Evolutionary conservation across 805 yeast genomes (phyloP).

Genomic region (Ogataea neopini): DNA sequence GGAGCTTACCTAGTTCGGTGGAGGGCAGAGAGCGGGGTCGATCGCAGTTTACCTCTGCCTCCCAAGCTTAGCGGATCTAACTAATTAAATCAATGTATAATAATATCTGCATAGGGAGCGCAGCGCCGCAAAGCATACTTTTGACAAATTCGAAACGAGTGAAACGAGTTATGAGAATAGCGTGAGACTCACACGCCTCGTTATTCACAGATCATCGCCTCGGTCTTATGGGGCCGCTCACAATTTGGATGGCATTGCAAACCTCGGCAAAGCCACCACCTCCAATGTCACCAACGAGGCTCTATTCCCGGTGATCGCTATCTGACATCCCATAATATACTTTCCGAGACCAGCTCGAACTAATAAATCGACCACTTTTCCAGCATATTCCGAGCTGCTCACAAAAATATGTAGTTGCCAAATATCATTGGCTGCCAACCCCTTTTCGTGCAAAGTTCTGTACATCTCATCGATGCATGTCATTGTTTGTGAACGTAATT

Average conservation of each 20-base stretch:
- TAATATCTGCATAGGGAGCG: background rate
- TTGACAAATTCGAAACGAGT: background rate
- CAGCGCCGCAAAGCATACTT: background rate
- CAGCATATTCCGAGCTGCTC: conserved; percentile 9
- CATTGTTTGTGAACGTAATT: conserved; percentile 5
- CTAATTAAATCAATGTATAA: conserved; percentile 3
- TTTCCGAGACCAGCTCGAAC: conserved; percentile 13
- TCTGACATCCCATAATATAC: conserved; percentile 13
- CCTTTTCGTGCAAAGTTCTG: conserved; percentile 3
- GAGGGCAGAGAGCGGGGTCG: no score
- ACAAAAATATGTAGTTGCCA: conserved; percentile 6
- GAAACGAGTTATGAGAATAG: no score
- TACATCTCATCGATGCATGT: conserved; percentile 7
- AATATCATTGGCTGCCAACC: conserved; percentile 4
- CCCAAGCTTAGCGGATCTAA: no score
- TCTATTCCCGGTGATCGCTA: conserved; percentile 47
- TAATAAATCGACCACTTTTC: conserved; percentile 12
- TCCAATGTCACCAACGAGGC: conserved; percentile 28
- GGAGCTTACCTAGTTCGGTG: conserved; percentile 36
- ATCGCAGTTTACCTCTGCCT: no score
- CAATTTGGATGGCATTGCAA: background rate
- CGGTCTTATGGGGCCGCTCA: no score
- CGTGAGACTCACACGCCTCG: no score
- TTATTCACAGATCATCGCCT: no score
- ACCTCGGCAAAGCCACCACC: conserved; percentile 1